Conservation (phyloP, 2,329 filamentous ascomycete species). For the Fusarium cicatricum region DNA sequence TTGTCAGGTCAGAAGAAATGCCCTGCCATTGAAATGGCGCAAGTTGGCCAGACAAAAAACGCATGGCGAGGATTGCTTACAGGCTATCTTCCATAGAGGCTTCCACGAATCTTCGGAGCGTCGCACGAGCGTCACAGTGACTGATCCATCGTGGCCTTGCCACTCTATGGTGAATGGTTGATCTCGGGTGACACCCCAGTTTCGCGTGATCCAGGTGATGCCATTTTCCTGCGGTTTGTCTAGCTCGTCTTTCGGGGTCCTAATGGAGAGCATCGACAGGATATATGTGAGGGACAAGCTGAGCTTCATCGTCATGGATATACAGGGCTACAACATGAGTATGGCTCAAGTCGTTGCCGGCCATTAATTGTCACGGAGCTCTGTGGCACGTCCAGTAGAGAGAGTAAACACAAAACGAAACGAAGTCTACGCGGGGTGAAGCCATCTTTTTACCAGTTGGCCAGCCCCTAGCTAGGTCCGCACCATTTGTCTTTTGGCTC, state of each 20-base stretch:
- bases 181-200: not conserved
- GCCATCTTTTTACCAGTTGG: not conserved
- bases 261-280: not conserved
- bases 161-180: conserved; percentile 3
- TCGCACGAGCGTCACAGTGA: not conserved
- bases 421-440: not conserved
- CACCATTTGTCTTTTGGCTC: not conserved
- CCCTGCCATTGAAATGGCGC: not conserved
- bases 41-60: too few relatives aligned
- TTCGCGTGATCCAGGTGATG: not conserved
- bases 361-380: not conserved
- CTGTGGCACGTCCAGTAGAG: not conserved
- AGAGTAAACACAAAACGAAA: not conserved
- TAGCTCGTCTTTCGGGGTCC: not conserved
- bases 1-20: not conserved
- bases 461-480: not conserved
- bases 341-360: not conserved
- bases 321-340: not conserved
- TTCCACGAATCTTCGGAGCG: not conserved
- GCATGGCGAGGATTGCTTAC: not conserved
- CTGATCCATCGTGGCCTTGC: not conserved
- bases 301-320: not conserved
- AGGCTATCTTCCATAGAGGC: not conserved
- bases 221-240: not conserved
- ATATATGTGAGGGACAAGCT: not conserved